phyloP scores from a whole-genome alignment of 1,284 basidiomycete genomes.

The Trametes versicolor region DNA sequence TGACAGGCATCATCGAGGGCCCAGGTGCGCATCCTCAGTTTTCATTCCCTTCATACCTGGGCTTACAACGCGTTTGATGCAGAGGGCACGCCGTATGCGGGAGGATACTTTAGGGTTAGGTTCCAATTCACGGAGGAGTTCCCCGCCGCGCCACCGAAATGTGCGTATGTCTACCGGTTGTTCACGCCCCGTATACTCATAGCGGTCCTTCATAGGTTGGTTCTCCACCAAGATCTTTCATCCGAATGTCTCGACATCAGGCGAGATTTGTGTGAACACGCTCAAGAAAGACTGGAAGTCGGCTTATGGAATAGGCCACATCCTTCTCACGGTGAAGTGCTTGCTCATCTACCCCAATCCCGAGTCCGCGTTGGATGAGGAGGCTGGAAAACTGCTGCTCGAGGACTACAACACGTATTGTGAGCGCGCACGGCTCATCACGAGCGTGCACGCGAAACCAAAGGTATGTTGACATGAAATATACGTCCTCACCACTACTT shows the following conservation, averaged over 20 bases:
- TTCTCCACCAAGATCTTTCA: conserved; percentile 96
- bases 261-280: conserved; percentile 98
- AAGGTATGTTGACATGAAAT: conserved; percentile 43
- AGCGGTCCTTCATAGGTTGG: conserved; percentile 66
- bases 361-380: conserved; percentile 94
- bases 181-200: conserved; percentile 13
- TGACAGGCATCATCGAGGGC: conserved; percentile 82
- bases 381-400: conserved; percentile 90
- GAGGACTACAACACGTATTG: conserved; percentile 91
- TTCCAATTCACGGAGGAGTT: conserved; percentile 93
- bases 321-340: conserved; percentile 93
- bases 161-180: conserved; percentile 54
- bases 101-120: conserved; percentile 89
- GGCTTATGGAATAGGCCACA: conserved; percentile 90
- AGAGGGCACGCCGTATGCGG: conserved; percentile 93
- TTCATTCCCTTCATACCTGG: conserved; percentile 16
- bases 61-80: conserved; percentile 45
- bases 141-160: conserved; percentile 91
- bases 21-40: conserved; percentile 64
- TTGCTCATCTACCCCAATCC: conserved; percentile 96
- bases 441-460: conserved; percentile 87
- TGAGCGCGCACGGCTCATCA: conserved; percentile 82
- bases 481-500: not conserved
- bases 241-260: conserved; percentile 89
- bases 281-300: conserved; percentile 97